Conservation (phyloP, 2,329 filamentous ascomycete species). For the Domatiomyces globalis region DNA sequence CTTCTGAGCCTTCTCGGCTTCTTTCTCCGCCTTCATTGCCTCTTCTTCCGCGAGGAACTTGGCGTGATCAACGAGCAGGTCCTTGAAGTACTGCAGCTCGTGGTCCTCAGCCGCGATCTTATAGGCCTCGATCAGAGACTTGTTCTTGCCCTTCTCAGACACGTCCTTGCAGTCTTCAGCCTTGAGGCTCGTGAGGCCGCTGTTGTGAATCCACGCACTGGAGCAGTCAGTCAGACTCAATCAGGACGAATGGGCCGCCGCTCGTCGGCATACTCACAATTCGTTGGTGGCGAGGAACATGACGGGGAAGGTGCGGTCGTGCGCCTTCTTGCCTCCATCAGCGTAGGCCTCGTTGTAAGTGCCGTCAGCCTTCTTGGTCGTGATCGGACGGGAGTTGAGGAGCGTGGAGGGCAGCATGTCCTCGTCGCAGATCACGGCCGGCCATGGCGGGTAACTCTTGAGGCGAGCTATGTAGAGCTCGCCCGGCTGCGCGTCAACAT, state of each 20-base stretch:
- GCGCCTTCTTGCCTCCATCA: constrained; percentile 72
- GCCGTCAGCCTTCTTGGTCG: constrained; percentile 67
- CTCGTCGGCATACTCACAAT: constrained; percentile 55
- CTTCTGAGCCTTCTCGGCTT: constrained; percentile 44
- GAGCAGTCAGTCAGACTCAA: constrained; percentile 10
- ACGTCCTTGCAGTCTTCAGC: constrained; percentile 54
- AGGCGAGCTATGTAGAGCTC: constrained; percentile 86
- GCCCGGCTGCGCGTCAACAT: constrained; percentile 73
- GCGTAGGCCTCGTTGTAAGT: constrained; percentile 75
- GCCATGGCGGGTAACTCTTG: constrained; percentile 91
- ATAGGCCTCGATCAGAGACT: constrained; percentile 66
- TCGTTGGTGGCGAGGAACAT: constrained; percentile 95
- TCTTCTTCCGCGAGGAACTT: constrained; percentile 41
- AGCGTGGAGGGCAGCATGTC: constrained; percentile 76
- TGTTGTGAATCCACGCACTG: constrained; percentile 86
- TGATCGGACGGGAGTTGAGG: constrained; percentile 65
- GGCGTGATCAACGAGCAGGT: constrained; percentile 50
- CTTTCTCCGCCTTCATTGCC: constrained; percentile 52
- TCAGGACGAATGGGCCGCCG: too few relatives aligned
- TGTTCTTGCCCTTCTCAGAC: constrained; percentile 60
- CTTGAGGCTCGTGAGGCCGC: constrained; percentile 63
- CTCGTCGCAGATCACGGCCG: constrained; percentile 84
- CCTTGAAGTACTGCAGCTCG: constrained; percentile 69
- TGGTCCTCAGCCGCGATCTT: constrained; percentile 64
- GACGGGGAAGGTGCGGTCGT: constrained; percentile 77